Percentiles rank a stretch among this genome's conserved stretches.
phyloP scores from a whole-genome alignment of 179 eudicot species.

The Beta corolliflora region DNA sequence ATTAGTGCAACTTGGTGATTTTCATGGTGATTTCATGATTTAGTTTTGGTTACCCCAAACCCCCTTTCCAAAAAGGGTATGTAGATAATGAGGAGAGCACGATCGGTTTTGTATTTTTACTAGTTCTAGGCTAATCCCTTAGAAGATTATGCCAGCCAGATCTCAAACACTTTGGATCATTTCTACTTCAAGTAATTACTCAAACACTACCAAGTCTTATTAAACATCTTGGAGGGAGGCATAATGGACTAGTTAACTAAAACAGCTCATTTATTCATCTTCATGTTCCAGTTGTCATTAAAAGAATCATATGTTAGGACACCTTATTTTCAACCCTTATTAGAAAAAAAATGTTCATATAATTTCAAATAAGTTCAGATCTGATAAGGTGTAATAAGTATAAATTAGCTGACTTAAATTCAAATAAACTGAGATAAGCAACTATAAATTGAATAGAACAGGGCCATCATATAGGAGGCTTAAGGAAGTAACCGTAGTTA shows the following conservation, averaged over 20 bases:
- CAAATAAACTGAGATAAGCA: no score
- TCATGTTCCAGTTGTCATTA: no score
- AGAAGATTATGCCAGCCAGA: conserved; percentile 1
- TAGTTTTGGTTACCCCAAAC: not conserved
- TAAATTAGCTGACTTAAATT: no score
- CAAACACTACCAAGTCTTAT: not conserved
- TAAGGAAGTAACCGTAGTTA: no score
- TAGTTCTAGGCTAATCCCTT: not conserved
- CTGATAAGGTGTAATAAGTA: no score
- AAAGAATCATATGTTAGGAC: no score
- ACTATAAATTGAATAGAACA: no score
- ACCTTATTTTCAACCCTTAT: no score
- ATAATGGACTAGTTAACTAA: not conserved
- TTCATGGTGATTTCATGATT: not conserved
- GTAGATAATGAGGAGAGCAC: not conserved
- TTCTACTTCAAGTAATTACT: not conserved
- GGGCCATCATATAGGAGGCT: no score
- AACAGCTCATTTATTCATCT: not conserved
- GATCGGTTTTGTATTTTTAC: not conserved
- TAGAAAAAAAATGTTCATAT: no score
- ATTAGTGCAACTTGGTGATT: not conserved
- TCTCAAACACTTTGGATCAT: conserved; percentile 3
- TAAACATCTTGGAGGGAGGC: not conserved
- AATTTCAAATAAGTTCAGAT: no score
- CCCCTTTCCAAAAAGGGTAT: conserved; percentile 3